Evolutionary conservation across 345 rosid species (phyloP).

Genomic region (Citrus cavaleriei): DNA sequence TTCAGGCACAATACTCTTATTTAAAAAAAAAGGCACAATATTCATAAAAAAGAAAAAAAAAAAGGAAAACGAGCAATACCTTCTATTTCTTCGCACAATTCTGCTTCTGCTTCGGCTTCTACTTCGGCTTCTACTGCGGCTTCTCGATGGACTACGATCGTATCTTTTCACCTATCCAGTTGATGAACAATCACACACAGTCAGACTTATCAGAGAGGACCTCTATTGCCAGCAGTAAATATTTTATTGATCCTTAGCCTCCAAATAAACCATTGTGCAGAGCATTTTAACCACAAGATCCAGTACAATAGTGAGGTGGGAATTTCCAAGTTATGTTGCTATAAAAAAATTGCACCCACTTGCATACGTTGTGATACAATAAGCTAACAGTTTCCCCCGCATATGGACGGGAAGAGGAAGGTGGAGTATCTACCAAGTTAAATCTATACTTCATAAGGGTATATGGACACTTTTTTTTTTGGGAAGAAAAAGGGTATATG

Average conservation of each 20-base stretch:
- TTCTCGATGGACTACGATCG: slow-evolving; percentile 60
- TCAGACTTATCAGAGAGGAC: background rate
- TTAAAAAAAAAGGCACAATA: too few relatives aligned
- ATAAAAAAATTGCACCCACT: background rate
- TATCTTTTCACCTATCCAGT: slow-evolving; percentile 60
- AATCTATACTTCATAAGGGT: background rate
- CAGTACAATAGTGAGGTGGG: background rate
- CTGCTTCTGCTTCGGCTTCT: slow-evolving; percentile 46
- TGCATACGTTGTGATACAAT: background rate
- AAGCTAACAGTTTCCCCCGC: slow-evolving; percentile 50
- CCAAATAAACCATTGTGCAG: background rate
- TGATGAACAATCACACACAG: background rate
- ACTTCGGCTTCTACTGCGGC: slow-evolving; percentile 59
- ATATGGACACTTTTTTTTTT: background rate
- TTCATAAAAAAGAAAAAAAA: background rate
- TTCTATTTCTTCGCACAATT: slow-evolving; percentile 55
- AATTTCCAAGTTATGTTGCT: background rate
- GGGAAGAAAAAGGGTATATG: too few relatives aligned
- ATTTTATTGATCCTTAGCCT: background rate
- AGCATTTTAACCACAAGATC: background rate
- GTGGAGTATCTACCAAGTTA: background rate
- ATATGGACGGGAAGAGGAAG: too few relatives aligned
- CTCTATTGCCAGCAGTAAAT: background rate
- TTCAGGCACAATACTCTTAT: background rate
- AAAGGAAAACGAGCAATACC: slow-evolving; percentile 25